Percentiles rank a stretch among this genome's conserved stretches.
These are phyloP conservation scores for Aureobasidium pullulans DNA, from an alignment of 2,329 filamentous ascomycete genomes.

Conservation along the genomic window DNA sequence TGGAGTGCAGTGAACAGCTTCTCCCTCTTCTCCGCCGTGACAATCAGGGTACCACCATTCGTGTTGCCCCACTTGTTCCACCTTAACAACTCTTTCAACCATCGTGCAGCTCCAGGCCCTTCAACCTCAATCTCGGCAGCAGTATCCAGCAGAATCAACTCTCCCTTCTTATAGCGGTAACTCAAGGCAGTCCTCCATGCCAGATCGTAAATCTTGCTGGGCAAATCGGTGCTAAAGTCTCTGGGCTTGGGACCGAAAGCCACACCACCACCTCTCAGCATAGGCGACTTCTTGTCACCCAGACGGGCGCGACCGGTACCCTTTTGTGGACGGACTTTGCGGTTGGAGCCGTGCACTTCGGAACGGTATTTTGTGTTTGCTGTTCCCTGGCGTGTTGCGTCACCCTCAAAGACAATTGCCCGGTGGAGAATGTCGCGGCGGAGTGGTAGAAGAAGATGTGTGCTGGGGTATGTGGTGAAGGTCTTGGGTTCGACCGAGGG, in stretches of 20 bases:
- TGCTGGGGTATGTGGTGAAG: constrained; percentile 69
- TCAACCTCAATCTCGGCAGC: constrained; percentile 59
- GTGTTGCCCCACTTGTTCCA: constrained; percentile 61
- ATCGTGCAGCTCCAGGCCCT: constrained; percentile 32
- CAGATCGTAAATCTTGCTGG: constrained; percentile 86
- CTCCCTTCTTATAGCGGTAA: constrained; percentile 80
- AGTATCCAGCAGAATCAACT: constrained; percentile 78
- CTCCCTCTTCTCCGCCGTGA: constrained; percentile 56
- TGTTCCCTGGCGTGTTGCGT: constrained; percentile 78
- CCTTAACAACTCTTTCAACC: constrained; percentile 61
- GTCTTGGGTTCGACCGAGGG: constrained; percentile 76
- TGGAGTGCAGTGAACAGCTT: constrained; percentile 62
- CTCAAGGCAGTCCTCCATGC: constrained; percentile 92
- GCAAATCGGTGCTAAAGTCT: constrained; percentile 79
- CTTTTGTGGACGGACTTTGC: constrained; percentile 82
- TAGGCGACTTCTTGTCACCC: constrained; percentile 73
- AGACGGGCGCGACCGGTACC: constrained; percentile 72
- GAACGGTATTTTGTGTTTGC: constrained; percentile 73
- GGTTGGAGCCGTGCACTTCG: constrained; percentile 75
- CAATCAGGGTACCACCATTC: constrained; percentile 65
- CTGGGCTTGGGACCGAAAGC: constrained; percentile 83
- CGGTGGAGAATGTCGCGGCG: constrained; percentile 88
- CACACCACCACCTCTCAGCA: constrained; percentile 79
- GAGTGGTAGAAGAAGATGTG: constrained; percentile 79
- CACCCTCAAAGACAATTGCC: constrained; percentile 87